Base-by-base conservation (phyloP, 352 stramenopile genomes). In the Blastocystis sp. region DNA sequence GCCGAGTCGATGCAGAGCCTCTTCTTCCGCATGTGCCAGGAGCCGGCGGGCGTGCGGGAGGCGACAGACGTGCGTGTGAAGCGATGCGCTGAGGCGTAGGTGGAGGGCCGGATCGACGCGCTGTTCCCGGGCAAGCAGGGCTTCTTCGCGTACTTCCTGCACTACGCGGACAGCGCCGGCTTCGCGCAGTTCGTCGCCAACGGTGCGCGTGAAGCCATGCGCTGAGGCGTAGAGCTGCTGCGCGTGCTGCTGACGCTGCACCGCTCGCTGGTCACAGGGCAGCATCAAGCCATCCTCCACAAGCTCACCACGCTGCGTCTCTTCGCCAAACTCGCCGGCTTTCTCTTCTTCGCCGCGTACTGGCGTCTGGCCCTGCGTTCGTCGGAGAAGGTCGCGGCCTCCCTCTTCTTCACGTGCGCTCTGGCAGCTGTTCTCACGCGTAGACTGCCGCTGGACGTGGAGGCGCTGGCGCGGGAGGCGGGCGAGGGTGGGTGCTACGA, bases 91-190 rank as follows among this genome's bases (percentile, higher is more conserved):
- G 48, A 56, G 5, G 0, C 48, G n/a, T 21, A 66, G 40, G 5
- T 84, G 3, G 74, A 84, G 45, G 56, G 43, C 14, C 43, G 28
- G 23, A 84, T 84, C 34, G 52, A 62, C 45, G 23, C 41, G 10
- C 53, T 84, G 28, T 84, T 84, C 48, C 74, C 74, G 23, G 74
- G 60, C n/a, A 84, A 84, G 60, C 74, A 84, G 61, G 53, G 45
- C 41, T 84, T 84, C 45, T 84, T 84, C 45, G 74, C 74, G 21
- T 64, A 59, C 53, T 84, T 84, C 45, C n/a, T 84, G 11, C 48
- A 59, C 28, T 84, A 70, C 52, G 19, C 21, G 3, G 74, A 43
- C n/a, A n/a, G 43, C 17, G 34, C 45, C 5, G 11, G 4, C 23
- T 48, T 84, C 40, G 21, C 74, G 7, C 4, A 28, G 19, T 69